phyloP scores from a whole-genome alignment of 208 protist species.

The Crithidia fasciculata region DNA sequence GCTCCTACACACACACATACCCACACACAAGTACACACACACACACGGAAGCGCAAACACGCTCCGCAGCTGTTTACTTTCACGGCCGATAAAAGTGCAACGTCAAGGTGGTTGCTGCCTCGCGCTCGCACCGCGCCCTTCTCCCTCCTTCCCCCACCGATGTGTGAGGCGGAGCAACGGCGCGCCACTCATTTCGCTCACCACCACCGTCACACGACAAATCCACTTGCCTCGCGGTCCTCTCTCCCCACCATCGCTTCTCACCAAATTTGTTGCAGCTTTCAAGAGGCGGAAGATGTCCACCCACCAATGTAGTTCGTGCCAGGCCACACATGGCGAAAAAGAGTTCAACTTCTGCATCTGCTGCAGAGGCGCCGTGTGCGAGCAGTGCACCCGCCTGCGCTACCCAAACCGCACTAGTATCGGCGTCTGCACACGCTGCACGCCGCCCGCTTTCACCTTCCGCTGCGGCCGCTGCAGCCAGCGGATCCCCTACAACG shows the following conservation, averaged over 20 bases:
- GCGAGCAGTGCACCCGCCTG: slow-evolving; percentile 37
- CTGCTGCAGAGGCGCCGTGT: slow-evolving; percentile 46
- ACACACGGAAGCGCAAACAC: no score
- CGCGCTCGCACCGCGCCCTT: no score
- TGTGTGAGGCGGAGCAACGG: no score
- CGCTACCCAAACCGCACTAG: slow-evolving; percentile 44
- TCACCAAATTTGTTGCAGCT: no score
- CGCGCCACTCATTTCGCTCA: no score
- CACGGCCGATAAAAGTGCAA: no score
- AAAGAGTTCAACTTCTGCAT: slow-evolving; percentile 44
- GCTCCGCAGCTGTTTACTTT: no score
- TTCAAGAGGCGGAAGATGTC: neutral
- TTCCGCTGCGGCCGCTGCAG: slow-evolving; percentile 64
- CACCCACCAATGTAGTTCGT: slow-evolving; percentile 27
- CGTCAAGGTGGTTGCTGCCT: no score
- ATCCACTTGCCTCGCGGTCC: neutral
- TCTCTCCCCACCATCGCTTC: neutral
- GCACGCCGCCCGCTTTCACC: slow-evolving; percentile 26
- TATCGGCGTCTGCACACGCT: slow-evolving; percentile 54
- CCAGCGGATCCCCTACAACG: slow-evolving; percentile 18
- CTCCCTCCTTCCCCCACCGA: no score
- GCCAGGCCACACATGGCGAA: slow-evolving; percentile 20
- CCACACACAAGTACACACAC: no score
- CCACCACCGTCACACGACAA: no score
- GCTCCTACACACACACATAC: no score